Base-by-base conservation (phyloP, 148 eudicot species). In the Rhododendron kiyosumense region DNA sequence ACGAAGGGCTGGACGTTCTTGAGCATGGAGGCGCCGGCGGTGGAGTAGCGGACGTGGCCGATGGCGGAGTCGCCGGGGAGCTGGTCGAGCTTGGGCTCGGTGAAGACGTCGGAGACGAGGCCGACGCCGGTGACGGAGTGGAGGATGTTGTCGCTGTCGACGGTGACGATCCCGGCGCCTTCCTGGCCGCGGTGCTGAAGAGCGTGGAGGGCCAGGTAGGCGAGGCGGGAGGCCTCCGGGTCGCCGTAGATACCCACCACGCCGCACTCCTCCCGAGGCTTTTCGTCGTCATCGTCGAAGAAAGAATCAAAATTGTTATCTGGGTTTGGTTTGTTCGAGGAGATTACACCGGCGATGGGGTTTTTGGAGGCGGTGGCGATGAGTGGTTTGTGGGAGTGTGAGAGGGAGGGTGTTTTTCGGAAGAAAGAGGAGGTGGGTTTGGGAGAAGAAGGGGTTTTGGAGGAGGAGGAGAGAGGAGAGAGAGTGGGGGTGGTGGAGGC, bases 181-280 rank as follows among this genome's bases (percentile, higher is more conserved):
- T 94, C 98, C 65, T 93, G 98, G 10, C 98, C 98, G 8, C 96
- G 91, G 83, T 94, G 98, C 34, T 94, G 98, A 0, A 94, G 93
- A 0, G 98, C 96, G 61, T 95, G 98, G 11, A 95, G 89, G 3
- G 96, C 91, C 17, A 92, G 85, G 84, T 92, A 92, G 81, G 90
- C 88, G 65, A 92, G 83, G 20, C 92, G 86, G 34, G 93, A 88
- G 46, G 93, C 91, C 20, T 91, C 93, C 2, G 90, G 84, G 87
- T 91, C 93, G 74, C 92, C 93, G 87, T 85, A 91, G 32, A 91
- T 89, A 4, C 93, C 93, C 14, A 91, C 93, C 2, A 91, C 93
- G 22, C 93, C 93, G 78, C 93, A 91, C 87, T 91, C 93, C 41
- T 91, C 93, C 8, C 91, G 88, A 28, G 89, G 90, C 76, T 90